Base-by-base conservation (phyloP, 148 eudicot species). In the Chenopodium formosanum region DNA sequence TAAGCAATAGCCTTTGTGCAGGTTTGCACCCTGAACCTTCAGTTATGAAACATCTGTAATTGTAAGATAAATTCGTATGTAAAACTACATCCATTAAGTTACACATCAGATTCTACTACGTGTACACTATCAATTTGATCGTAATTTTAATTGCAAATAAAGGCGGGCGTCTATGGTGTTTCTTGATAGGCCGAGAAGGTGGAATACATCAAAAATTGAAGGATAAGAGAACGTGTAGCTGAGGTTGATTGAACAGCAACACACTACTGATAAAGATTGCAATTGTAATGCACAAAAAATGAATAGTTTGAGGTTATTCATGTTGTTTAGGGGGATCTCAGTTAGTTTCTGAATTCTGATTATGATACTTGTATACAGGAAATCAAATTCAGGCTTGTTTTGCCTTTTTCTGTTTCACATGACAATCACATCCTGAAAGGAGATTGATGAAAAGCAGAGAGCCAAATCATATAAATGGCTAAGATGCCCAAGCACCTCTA, bases 401-500 rank as follows among this genome's bases (percentile, higher is more conserved):
- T 60, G 8, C 20, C 12, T 60, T 60, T 22, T 19, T 19, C 22
- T 23, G 23, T 19, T 60, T 60, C 65, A 60, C 65, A 3, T 85
- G 62, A 83, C 67, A 82, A 78, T 67, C 74, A 89, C 79, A 72
- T 86, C 91, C 69, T 90, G 88, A 64, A 90, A 84, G 75, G 92
- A 81, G 23, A 83, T 77, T 62, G 44, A 74, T 50, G 94, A 76
- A 82, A 91, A 90, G 81, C 82, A 73, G 40, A 67, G 83, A 81
- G 89, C 91, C 74, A 84, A 60, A 85, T 92, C 88, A 79, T 73
- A 74, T 46, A 95, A 82, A 83, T 84, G 81, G 84, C 98, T 92
- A 27, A 95, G 81, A 85, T 86, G 85, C 52, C 98, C 98, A 83
- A 93, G 88, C 58, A 86, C 91, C 81, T 93, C 97, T 62, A 93